Evolutionary conservation across 805 yeast genomes (phyloP).

Genomic region (Pichia deserticola): DNA sequence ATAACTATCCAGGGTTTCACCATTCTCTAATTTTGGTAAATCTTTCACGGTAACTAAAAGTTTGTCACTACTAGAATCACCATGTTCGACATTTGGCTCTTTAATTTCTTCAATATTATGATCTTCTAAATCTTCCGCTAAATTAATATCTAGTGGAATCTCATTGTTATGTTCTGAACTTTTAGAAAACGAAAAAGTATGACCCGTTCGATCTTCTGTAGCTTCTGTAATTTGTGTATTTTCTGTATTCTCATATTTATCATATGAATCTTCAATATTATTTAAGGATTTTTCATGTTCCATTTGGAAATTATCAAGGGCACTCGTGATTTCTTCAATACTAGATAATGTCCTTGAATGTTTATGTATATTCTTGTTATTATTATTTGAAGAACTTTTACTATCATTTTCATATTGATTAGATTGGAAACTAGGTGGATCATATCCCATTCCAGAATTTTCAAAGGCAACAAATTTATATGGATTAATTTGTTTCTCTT

Average conservation of each 20-base stretch:
- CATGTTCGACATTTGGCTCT: background rate
- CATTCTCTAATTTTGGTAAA: constrained; percentile 8
- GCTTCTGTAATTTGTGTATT: too few relatives aligned
- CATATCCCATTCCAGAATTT: background rate
- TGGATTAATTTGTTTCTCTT: background rate
- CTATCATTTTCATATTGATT: background rate
- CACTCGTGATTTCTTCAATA: constrained; percentile 14
- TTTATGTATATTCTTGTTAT: constrained; percentile 5
- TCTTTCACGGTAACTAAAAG: constrained; percentile 6
- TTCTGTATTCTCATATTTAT: too few relatives aligned
- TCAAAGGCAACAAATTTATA: background rate
- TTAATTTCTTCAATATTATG: background rate
- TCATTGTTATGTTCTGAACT: background rate
- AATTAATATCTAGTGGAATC: background rate
- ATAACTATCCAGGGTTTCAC: constrained; percentile 7
- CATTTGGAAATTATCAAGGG: constrained; percentile 8
- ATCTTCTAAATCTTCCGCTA: background rate
- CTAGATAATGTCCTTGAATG: constrained; percentile 15
- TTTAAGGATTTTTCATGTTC: constrained; percentile 7
- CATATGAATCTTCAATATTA: background rate
- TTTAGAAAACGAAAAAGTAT: background rate
- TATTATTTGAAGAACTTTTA: background rate
- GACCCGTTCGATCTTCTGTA: background rate
- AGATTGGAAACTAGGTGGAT: constrained; percentile 3
- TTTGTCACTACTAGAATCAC: background rate